These are phyloP conservation scores for Acanthamoeba sp. DNA, from an alignment of 208 protist genomes.

Conservation along the genomic window DNA sequence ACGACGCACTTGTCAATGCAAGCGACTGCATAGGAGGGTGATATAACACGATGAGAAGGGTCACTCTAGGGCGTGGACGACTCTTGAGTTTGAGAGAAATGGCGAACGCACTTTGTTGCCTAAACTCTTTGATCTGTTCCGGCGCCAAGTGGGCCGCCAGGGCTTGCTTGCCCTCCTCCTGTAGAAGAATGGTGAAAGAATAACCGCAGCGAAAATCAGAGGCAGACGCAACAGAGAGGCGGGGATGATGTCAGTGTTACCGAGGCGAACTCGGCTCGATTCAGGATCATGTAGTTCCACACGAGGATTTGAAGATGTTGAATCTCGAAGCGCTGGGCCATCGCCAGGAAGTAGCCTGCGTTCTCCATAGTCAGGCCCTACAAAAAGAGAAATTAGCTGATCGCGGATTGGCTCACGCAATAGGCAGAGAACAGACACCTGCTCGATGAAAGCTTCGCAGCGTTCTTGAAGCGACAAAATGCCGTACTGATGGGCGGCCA, in stretches of 20 bases:
- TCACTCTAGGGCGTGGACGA: not conserved
- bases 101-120: not conserved
- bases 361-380: not conserved
- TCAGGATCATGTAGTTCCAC: not conserved
- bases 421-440: not conserved
- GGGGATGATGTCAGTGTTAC: not conserved
- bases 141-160: not conserved
- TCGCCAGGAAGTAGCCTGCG: slow-evolving; percentile 9
- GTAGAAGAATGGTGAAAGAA: not conserved
- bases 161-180: not conserved
- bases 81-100: not conserved
- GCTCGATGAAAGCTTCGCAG: not conserved
- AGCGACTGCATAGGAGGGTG: not conserved
- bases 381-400: too few species aligned
- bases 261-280: not conserved
- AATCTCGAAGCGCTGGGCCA: not conserved
- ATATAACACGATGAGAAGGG: not conserved
- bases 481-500: not conserved
- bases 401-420: too few species aligned
- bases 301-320: not conserved
- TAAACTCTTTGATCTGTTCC: not conserved
- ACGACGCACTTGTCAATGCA: not conserved
- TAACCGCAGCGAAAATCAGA: not conserved
- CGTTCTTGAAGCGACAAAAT: not conserved
- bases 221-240: not conserved